These are phyloP conservation scores for Dissophora globulifera DNA, from an alignment of 192 early-diverging fungal species.

Conservation along the genomic window DNA sequence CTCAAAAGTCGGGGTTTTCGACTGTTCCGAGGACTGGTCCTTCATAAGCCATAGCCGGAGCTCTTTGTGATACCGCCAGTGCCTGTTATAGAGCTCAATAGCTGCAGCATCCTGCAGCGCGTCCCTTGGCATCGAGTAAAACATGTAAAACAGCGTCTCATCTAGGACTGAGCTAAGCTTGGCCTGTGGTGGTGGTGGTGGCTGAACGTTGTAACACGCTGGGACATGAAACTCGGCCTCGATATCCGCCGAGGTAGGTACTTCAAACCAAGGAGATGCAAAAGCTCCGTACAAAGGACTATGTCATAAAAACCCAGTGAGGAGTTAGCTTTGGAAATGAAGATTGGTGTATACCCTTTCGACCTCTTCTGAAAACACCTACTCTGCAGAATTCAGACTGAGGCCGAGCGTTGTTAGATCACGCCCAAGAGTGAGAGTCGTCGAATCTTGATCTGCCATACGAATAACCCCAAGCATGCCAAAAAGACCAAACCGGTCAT, in stretches of 20 bases:
- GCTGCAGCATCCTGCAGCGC: conserved; percentile 92
- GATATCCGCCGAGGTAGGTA: conserved; percentile 68
- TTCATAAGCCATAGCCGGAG: conserved; percentile 92
- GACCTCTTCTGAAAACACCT: conserved; percentile 19
- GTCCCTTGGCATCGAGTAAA: conserved; percentile 97
- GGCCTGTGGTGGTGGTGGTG: conserved; percentile 74
- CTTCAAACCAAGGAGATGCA: conserved; percentile 89
- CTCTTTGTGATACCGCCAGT: conserved; percentile 98
- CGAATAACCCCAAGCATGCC: conserved; percentile 90
- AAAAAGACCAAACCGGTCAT: conserved; percentile 83
- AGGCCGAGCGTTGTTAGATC: conserved; percentile 91
- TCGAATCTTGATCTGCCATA: conserved; percentile 78
- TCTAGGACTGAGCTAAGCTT: conserved; percentile 82
- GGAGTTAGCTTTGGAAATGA: neutral
- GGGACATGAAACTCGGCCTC: conserved; percentile 91
- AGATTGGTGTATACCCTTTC: neutral
- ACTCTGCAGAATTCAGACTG: conserved; percentile 77
- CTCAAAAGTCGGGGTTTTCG: conserved; percentile 76
- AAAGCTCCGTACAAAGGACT: conserved; percentile 88
- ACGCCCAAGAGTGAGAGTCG: conserved; percentile 87
- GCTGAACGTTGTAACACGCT: conserved; percentile 83
- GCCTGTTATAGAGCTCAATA: conserved; percentile 91
- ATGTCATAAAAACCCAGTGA: neutral
- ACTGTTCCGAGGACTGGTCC: conserved; percentile 71
- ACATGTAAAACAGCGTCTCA: conserved; percentile 97